Evolutionary conservation across 2,329 filamentous ascomycete species (phyloP), one percentile per base, ranked within the genome.

Genomic region (Sporothrix brasiliensis): DNA sequence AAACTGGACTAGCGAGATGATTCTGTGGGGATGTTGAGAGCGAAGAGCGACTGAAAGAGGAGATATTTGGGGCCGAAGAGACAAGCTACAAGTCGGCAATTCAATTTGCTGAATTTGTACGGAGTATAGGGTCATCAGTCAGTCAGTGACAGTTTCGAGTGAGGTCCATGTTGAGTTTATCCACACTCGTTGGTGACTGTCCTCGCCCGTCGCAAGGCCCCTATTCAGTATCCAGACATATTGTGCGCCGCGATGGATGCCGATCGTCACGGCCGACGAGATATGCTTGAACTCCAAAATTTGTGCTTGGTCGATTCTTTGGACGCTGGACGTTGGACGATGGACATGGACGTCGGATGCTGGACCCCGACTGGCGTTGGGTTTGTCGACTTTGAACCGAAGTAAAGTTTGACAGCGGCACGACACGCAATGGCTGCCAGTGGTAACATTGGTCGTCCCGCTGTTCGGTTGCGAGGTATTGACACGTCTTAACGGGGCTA

Each of bases 181-280:
- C 34, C 19, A 11, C 30, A 19, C 19, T 41, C 56, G 11, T 41
- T 10, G 16, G 19, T 41, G 56, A 39, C 7, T 16, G 54, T 54
- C 10, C 21, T 54, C 5, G 14, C 53, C 53, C 44, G 44, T 16
- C 34, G 53, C 53, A 56, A 27, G 30, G 13, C 34, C 39, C 39
- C 39, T 47, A 47, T 27, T 61, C 39, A 63, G 58, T 47, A 63
- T 47, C 21, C 14, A 63, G 58, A 47, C 39, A 63, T 19, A 63
- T 47, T 63, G 39, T 16, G 58, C 58, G 58, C 58, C 58, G 34
- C 58, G 58, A 47, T 63, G 58, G 58, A 47, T 47, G 58, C 39
- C 30, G 58, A 63, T 63, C 39, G 39, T 47, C 58, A 14, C 14
- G 19, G 49, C 19, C 4, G 2, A 14, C 24, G 34, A 58, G 16